A percentile compares a stretch with the other conserved stretches of the same genome.
phyloP scores from a whole-genome alignment of 805 yeast species.

The Geotrichum ghanense region DNA sequence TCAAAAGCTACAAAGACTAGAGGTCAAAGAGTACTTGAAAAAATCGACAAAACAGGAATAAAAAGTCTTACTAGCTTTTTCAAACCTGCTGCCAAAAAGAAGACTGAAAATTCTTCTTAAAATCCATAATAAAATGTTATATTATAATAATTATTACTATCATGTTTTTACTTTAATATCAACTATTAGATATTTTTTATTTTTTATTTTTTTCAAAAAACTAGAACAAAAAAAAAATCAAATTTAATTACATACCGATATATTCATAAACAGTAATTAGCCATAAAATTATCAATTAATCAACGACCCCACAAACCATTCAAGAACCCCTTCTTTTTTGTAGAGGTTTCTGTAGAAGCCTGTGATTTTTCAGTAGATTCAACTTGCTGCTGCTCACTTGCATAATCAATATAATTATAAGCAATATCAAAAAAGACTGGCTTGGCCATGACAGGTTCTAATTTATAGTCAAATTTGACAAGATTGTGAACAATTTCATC shows the following conservation, averaged over 20 bases:
- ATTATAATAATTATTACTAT: no score
- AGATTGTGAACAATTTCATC: constrained; percentile 17
- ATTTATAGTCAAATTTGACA: constrained; percentile 24
- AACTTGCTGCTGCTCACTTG: constrained; percentile 9
- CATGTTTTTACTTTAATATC: no score
- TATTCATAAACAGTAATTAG: constrained; percentile 1
- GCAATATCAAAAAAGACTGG: constrained; percentile 91
- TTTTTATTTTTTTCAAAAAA: no score
- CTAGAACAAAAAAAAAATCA: no score
- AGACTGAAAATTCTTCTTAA: no score
- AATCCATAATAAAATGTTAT: no score
- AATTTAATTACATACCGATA: no score
- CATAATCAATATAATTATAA: constrained; percentile 58
- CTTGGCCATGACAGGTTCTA: constrained; percentile 61
- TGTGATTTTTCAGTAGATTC: constrained; percentile 3
- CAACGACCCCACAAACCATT: constrained; percentile 29
- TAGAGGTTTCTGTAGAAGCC: constrained; percentile 6
- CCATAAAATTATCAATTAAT: not conserved
- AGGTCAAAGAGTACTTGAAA: constrained; percentile 11
- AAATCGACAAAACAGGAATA: constrained; percentile 16
- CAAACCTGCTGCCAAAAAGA: constrained; percentile 9
- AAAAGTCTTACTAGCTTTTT: constrained; percentile 25
- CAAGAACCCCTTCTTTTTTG: constrained; percentile 55
- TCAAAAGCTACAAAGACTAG: constrained; percentile 8
- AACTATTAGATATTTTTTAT: no score